These are phyloP conservation scores for Teunomyces aglyptinius DNA, from an alignment of 805 yeast genomes.

Conservation along the genomic window DNA sequence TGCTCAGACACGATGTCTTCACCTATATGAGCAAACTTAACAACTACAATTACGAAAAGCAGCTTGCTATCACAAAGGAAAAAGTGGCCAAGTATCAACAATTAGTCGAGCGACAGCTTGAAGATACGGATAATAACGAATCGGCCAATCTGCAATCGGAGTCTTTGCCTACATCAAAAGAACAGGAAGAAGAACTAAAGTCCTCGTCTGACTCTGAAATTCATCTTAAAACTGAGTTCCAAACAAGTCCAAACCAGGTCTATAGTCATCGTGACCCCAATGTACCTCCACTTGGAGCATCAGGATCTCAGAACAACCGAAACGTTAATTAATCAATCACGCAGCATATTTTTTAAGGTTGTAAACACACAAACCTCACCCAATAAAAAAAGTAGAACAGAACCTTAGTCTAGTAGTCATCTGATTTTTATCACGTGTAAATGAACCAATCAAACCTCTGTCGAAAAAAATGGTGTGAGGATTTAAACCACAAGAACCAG, in stretches of 20 bases:
- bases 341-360: neutral
- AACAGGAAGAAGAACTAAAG: neutral
- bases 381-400: neutral
- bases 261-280: neutral
- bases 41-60: neutral
- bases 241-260: neutral
- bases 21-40: conserved; percentile 3
- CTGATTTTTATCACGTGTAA: neutral
- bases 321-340: too few relatives aligned
- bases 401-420: neutral
- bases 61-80: neutral
- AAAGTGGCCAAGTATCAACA: neutral
- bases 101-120: neutral
- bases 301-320: neutral
- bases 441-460: conserved; percentile 6
- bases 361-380: too few relatives aligned
- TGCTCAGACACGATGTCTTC: conserved; percentile 14
- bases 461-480: conserved; percentile 7
- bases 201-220: neutral
- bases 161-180: neutral
- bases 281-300: neutral
- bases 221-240: neutral
- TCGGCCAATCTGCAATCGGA: neutral
- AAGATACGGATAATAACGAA: neutral
- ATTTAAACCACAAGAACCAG: conserved; percentile 4